These are phyloP conservation scores for Neonectria sp. DNA, from an alignment of 2,329 filamentous ascomycete species.

Conservation along the genomic window DNA sequence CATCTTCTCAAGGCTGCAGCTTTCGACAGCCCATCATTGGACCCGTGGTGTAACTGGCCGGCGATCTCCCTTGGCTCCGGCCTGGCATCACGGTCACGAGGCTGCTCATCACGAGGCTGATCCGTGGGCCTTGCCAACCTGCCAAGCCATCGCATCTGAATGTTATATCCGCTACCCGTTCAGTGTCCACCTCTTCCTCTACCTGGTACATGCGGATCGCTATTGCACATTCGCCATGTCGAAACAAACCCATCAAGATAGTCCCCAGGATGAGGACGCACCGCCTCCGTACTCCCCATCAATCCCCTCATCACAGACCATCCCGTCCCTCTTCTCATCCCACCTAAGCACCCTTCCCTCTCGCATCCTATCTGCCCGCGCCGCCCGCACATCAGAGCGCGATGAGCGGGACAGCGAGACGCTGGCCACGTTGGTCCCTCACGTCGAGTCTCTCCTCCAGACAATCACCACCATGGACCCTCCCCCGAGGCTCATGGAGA, in stretches of 20 bases:
- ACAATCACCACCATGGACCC: slow-evolving; percentile 53
- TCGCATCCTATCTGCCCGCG: slow-evolving; percentile 55
- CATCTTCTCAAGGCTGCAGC: slow-evolving; percentile 1
- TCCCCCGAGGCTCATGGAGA: slow-evolving; percentile 55
- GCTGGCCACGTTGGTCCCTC: slow-evolving; percentile 57
- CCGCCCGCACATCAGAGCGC: slow-evolving; percentile 52
- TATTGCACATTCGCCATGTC: slow-evolving; percentile 10
- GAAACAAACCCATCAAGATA: slow-evolving; percentile 5
- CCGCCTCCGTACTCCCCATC: slow-evolving; percentile 45
- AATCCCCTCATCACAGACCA: slow-evolving; percentile 31
- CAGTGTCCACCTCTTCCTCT: neutral
- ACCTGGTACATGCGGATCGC: neutral
- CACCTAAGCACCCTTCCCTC: slow-evolving; percentile 56
- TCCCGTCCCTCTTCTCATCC: slow-evolving; percentile 51
- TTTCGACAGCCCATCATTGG: neutral
- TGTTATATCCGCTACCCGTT: neutral
- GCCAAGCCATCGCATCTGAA: neutral
- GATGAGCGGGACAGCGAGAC: slow-evolving; percentile 57
- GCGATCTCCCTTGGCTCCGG: neutral
- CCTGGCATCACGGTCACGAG: neutral
- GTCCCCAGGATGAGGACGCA: slow-evolving; percentile 35
- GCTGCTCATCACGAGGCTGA: slow-evolving; percentile 7
- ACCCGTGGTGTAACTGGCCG: neutral
- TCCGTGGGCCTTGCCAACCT: neutral
- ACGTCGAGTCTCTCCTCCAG: slow-evolving; percentile 59